Conservation (phyloP, 345 rosid species). For the Eucalyptus albens region DNA sequence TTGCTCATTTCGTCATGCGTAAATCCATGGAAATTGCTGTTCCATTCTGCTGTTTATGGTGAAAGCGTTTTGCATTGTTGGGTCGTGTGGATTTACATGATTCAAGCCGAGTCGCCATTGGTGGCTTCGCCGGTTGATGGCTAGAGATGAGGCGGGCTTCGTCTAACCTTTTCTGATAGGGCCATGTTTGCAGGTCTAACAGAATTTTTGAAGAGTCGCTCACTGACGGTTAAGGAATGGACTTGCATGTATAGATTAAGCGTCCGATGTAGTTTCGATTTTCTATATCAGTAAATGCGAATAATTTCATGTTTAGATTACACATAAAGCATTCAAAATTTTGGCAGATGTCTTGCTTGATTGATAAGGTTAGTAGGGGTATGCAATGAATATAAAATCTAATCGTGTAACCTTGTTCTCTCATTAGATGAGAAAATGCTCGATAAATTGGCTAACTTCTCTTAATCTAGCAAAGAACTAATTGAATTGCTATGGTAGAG, state of each 20-base stretch:
- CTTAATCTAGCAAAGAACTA: background rate
- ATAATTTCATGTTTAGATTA: background rate
- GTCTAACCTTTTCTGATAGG: background rate
- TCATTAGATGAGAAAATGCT: background rate
- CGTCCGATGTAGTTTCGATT: rapidly evolving
- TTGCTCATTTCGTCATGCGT: background rate
- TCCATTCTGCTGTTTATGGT: background rate
- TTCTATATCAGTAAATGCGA: background rate
- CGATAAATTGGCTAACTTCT: background rate
- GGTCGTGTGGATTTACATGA: background rate
- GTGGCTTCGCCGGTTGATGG: background rate
- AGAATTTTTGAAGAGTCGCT: rapidly evolving
- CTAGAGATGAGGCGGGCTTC: background rate
- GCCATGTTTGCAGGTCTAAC: background rate
- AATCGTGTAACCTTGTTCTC: rapidly evolving
- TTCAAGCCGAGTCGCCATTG: background rate
- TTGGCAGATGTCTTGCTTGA: rapidly evolving
- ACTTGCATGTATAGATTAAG: background rate
- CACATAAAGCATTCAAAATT: background rate
- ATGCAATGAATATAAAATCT: background rate
- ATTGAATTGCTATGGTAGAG: background rate
- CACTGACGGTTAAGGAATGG: rapidly evolving
- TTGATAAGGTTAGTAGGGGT: background rate
- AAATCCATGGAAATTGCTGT: background rate
- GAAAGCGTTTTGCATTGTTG: background rate